Evolutionary conservation across 2,329 filamentous ascomycete species (phyloP).

Genomic region (Albophoma yamanashiensis): DNA sequence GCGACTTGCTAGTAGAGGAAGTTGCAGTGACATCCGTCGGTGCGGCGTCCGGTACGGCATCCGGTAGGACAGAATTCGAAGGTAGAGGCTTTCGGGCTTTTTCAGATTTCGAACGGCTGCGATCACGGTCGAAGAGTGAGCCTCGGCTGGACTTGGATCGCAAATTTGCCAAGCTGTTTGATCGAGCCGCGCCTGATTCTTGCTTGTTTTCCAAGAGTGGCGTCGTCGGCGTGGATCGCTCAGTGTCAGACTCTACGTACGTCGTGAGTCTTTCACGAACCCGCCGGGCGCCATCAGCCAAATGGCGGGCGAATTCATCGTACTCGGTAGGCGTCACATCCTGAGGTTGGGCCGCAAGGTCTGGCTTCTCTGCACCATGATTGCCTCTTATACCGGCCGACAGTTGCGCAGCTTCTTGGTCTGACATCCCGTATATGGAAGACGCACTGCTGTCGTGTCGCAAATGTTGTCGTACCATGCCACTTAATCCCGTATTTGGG

Average conservation of each 20-base stretch:
- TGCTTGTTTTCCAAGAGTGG: slow-evolving; percentile 24
- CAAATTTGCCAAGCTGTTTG: slow-evolving; percentile 53
- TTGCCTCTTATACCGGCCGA: neutral
- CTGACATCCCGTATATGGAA: slow-evolving; percentile 55
- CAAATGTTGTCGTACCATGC: slow-evolving; percentile 75
- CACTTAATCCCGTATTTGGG: slow-evolving; percentile 58
- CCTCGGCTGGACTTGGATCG: slow-evolving; percentile 57
- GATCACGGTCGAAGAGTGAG: slow-evolving; percentile 42
- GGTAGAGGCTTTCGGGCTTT: slow-evolving; percentile 50
- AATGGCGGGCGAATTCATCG: slow-evolving; percentile 63
- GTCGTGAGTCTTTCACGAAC: slow-evolving; percentile 65
- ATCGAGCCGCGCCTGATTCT: slow-evolving; percentile 22
- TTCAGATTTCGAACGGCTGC: slow-evolving; percentile 40
- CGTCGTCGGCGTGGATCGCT: slow-evolving; percentile 15
- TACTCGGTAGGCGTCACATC: slow-evolving; percentile 29
- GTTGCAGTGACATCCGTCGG: slow-evolving; percentile 27
- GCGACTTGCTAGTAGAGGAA: slow-evolving; percentile 26
- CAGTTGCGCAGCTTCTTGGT: slow-evolving; percentile 15
- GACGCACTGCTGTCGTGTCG: slow-evolving; percentile 73
- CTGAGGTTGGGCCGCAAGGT: neutral
- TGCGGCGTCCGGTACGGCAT: neutral
- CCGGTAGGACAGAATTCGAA: slow-evolving; percentile 12
- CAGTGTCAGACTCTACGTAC: slow-evolving; percentile 52
- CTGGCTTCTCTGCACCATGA: neutral
- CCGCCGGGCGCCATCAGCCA: slow-evolving; percentile 58